A percentile compares a stretch with the other conserved stretches of the same genome.
Evolutionary conservation across 1,284 basidiomycete genomes (phyloP).

Genomic region (Cryptococcus neoformans): DNA sequence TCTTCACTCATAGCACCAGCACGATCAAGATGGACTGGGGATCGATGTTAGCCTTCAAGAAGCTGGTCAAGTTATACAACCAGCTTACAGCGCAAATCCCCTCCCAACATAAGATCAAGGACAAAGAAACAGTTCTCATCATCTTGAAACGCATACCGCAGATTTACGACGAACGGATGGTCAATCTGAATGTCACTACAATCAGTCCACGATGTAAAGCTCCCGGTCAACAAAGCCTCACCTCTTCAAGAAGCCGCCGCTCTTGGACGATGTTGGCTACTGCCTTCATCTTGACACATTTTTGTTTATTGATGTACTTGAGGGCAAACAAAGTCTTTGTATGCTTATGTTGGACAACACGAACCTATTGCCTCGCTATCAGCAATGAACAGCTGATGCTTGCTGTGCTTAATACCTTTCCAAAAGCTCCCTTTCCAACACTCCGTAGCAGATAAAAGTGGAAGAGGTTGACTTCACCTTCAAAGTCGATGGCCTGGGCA

Average conservation of each 20-base stretch:
- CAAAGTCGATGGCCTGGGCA: constrained; percentile 89
- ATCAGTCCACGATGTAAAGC: background rate
- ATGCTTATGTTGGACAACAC: constrained; percentile 98
- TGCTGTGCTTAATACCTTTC: constrained; percentile 63
- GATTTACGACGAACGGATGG: constrained; percentile 88
- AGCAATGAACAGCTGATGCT: background rate
- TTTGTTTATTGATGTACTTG: constrained; percentile 98
- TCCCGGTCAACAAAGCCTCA: constrained; percentile 38
- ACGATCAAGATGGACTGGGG: constrained; percentile 83
- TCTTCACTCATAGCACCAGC: constrained; percentile 72
- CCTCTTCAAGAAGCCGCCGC: constrained; percentile 86
- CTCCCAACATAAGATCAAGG: constrained; percentile 92
- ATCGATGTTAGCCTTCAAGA: constrained; percentile 1
- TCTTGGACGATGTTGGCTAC: constrained; percentile 97
- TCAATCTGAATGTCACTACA: constrained; percentile 63
- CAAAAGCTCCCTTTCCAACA: constrained; percentile 97
- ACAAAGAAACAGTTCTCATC: constrained; percentile 99
- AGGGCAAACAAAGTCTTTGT: constrained; percentile 91
- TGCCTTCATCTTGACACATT: constrained; percentile 97
- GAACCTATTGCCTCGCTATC: constrained; percentile 60
- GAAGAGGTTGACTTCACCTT: constrained; percentile 94
- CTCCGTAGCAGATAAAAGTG: constrained; percentile 92
- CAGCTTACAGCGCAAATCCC: constrained; percentile 81
- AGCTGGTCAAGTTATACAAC: background rate
- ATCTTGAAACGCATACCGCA: constrained; percentile 96